These are phyloP conservation scores for Solanum habrochaites DNA, from an alignment of 257 asterid genomes.

Conservation along the genomic window DNA sequence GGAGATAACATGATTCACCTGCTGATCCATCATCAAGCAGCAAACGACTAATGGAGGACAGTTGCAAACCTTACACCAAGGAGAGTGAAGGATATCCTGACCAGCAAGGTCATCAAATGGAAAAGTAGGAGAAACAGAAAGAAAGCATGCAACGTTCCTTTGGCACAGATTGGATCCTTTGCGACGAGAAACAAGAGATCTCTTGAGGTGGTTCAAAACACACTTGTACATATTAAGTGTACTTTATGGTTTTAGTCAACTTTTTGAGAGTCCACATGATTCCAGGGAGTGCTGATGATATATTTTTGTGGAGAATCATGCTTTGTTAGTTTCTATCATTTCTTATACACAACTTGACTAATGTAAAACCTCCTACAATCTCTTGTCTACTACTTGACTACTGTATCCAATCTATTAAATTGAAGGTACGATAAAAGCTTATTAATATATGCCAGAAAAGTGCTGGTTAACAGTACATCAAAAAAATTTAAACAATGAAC, in stretches of 20 bases:
- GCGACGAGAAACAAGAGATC: neutral
- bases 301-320: neutral
- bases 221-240: neutral
- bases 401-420: neutral
- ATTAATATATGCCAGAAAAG: neutral
- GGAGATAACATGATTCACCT: neutral
- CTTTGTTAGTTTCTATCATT: neutral
- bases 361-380: neutral
- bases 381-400: neutral
- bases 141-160: neutral
- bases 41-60: neutral
- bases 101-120: neutral
- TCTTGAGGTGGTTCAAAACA: neutral
- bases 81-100: neutral
- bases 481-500: neutral
- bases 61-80: neutral
- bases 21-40: neutral
- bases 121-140: neutral
- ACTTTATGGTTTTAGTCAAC: neutral
- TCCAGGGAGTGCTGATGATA: neutral
- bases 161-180: neutral
- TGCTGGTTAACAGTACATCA: neutral
- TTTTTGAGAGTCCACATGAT: neutral
- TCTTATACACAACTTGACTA: neutral
- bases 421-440: neutral